Evolutionary conservation across 108 stramenopile genomes (phyloP).

Genomic region (Skeletonema menzelii): DNA sequence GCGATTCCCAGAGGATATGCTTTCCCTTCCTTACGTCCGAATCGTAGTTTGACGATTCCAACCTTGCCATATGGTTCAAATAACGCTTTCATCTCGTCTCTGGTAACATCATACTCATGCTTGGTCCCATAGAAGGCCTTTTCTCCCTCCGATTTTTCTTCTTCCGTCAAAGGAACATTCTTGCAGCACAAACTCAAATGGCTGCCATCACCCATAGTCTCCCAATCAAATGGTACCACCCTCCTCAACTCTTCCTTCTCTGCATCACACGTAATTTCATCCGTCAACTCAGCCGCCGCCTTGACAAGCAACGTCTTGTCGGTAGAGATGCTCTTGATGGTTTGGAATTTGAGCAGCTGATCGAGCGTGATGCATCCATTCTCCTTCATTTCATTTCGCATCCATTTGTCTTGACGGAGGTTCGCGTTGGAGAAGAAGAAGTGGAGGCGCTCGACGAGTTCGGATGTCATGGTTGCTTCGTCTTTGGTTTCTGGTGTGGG

Average conservation of each 20-base stretch:
- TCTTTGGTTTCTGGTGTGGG: background rate
- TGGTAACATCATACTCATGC: conserved; percentile 54
- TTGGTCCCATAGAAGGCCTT: conserved; percentile 13
- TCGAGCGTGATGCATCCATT: conserved; percentile 59
- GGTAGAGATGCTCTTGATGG: conserved; percentile 65
- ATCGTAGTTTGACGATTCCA: conserved; percentile 65
- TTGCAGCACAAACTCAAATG: conserved; percentile 63
- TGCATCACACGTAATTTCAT: conserved; percentile 48
- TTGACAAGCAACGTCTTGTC: conserved; percentile 52
- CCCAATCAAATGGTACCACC: conserved; percentile 64
- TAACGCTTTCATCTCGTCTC: conserved; percentile 67
- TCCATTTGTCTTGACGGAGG: conserved; percentile 80
- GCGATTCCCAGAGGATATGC: conserved; percentile 56
- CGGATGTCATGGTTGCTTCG: background rate
- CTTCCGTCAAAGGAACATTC: conserved; percentile 64
- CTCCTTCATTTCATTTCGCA: conserved; percentile 63
- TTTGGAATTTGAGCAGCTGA: conserved; percentile 68
- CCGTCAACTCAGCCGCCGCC: conserved; percentile 56
- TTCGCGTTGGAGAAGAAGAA: conserved; percentile 94
- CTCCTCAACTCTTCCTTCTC: conserved; percentile 60
- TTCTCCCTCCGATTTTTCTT: conserved; percentile 34
- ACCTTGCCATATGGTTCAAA: conserved; percentile 80
- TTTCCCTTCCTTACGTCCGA: conserved; percentile 16
- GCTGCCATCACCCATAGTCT: conserved; percentile 72
- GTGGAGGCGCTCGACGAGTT: conserved; percentile 70